A percentile compares a stretch with the other conserved stretches of the same genome.
These are phyloP conservation scores for Chytridium lagenaria DNA, from an alignment of 371 early-diverging fungal genomes.

Conservation along the genomic window DNA sequence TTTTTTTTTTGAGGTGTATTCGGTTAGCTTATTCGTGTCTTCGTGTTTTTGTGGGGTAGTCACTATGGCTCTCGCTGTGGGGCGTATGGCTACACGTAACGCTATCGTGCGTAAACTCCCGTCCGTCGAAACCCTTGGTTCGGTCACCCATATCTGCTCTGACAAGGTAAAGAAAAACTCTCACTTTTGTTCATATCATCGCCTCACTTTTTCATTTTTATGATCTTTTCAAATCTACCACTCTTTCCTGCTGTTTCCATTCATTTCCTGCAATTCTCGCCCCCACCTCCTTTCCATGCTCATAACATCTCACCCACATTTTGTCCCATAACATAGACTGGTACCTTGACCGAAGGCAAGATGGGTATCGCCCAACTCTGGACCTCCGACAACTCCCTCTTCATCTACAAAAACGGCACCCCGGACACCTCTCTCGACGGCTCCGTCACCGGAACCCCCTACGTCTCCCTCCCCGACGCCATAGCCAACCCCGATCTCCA, in stretches of 20 bases:
- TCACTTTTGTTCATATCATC: background rate
- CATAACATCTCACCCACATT: too few species aligned
- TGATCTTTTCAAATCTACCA: background rate
- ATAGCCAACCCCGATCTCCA: slow-evolving; percentile 25
- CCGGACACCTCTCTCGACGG: slow-evolving; percentile 26
- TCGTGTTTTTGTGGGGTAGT: slow-evolving; percentile 42
- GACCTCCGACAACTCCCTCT: slow-evolving; percentile 52
- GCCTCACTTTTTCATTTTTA: background rate
- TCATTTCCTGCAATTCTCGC: too few species aligned
- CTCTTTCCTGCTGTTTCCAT: too few species aligned
- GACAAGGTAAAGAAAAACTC: slow-evolving; percentile 69
- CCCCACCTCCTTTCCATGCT: too few species aligned
- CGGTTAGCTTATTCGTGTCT: background rate
- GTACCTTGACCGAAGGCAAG: slow-evolving; percentile 94
- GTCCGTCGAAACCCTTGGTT: slow-evolving; percentile 88
- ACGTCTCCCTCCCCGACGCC: slow-evolving; percentile 26
- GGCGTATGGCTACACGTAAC: slow-evolving; percentile 82
- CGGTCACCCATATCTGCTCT: slow-evolving; percentile 91
- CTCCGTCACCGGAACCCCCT: slow-evolving; percentile 8
- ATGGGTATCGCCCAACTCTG: slow-evolving; percentile 57
- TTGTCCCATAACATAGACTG: slow-evolving; percentile 68
- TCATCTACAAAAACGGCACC: slow-evolving; percentile 42
- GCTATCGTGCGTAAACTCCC: slow-evolving; percentile 89
- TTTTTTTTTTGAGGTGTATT: background rate
- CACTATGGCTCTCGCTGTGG: slow-evolving; percentile 92